These are phyloP conservation scores for Russula ochroleuca DNA, from an alignment of 768 basidiomycete genomes.

Conservation along the genomic window DNA sequence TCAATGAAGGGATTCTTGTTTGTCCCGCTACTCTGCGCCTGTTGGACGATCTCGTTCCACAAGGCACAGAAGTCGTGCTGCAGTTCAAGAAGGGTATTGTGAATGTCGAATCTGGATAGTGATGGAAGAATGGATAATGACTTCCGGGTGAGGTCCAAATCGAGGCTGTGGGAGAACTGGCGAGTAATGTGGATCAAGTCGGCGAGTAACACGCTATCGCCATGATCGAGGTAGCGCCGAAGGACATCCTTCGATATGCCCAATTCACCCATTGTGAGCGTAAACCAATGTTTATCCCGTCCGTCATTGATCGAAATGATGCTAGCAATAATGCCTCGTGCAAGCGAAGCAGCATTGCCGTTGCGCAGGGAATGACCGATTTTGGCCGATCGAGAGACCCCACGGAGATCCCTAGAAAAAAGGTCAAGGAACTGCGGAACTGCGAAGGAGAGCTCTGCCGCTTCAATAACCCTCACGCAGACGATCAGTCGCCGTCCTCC, in stretches of 20 bases:
- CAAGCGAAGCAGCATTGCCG: neutral
- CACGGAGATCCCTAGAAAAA: neutral
- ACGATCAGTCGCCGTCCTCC: neutral
- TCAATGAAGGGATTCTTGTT: neutral
- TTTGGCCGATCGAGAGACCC: neutral
- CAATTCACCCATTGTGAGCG: neutral
- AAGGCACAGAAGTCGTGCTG: slow-evolving; percentile 1
- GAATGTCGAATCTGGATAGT: neutral
- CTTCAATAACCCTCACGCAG: slow-evolving; percentile 1
- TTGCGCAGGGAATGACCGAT: neutral
- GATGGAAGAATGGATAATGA: neutral
- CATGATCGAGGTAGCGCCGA: neutral
- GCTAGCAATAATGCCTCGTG: neutral
- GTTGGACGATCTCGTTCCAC: slow-evolving; percentile 3
- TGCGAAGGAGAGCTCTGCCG: neutral
- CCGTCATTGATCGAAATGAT: neutral
- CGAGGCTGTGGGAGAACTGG: neutral
- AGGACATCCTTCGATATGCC: neutral
- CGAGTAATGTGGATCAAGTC: slow-evolving; percentile 8
- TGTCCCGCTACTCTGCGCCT: neutral
- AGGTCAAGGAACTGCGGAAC: neutral
- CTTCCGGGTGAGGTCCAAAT: neutral
- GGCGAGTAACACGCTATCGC: neutral
- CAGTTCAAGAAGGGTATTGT: neutral
- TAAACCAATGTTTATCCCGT: neutral